A percentile compares a stretch with the other conserved stretches of the same genome.
These are phyloP conservation scores for Ilyonectria sp. DNA, from an alignment of 2,329 filamentous ascomycete species.

Conservation along the genomic window DNA sequence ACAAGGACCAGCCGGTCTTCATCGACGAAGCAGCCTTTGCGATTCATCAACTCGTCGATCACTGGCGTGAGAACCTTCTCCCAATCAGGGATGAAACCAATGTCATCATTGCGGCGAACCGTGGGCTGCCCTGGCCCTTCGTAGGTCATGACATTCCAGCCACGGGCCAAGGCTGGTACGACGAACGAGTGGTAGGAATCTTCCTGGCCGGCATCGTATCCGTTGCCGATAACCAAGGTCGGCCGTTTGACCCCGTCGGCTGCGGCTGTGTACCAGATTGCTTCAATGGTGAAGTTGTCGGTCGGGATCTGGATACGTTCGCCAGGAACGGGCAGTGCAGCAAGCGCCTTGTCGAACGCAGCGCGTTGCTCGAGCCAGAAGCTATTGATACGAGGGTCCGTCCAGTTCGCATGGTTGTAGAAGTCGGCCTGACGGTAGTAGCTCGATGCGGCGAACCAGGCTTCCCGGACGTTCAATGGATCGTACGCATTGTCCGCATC, in stretches of 20 bases:
- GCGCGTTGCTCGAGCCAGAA: conserved; percentile 54
- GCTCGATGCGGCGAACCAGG: conserved; percentile 54
- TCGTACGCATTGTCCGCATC: conserved; percentile 35
- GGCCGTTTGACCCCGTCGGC: conserved; percentile 15
- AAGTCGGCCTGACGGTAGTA: conserved; percentile 61
- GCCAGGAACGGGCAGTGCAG: conserved; percentile 52
- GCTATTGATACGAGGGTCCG: conserved; percentile 55
- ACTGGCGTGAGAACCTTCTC: conserved; percentile 25
- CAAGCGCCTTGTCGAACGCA: conserved; percentile 57
- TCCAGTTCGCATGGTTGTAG: conserved; percentile 58
- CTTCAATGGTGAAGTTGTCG: conserved; percentile 52
- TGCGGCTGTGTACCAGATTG: conserved; percentile 52
- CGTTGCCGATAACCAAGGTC: conserved; percentile 26
- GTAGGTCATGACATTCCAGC: conserved; percentile 29
- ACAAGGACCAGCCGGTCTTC: not conserved
- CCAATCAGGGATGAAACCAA: conserved; percentile 38
- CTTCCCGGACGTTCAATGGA: conserved; percentile 42
- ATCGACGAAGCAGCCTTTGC: conserved; percentile 24
- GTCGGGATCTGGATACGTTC: conserved; percentile 52
- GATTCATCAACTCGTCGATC: conserved; percentile 10
- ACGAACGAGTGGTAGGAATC: conserved; percentile 25
- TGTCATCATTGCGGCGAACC: conserved; percentile 23
- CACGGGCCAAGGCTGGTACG: conserved; percentile 25
- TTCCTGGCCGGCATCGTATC: conserved; percentile 37
- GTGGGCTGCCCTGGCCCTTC: conserved; percentile 38